Evolutionary conservation across 257 asterid species (phyloP).

Genomic region (Solanum okadae): DNA sequence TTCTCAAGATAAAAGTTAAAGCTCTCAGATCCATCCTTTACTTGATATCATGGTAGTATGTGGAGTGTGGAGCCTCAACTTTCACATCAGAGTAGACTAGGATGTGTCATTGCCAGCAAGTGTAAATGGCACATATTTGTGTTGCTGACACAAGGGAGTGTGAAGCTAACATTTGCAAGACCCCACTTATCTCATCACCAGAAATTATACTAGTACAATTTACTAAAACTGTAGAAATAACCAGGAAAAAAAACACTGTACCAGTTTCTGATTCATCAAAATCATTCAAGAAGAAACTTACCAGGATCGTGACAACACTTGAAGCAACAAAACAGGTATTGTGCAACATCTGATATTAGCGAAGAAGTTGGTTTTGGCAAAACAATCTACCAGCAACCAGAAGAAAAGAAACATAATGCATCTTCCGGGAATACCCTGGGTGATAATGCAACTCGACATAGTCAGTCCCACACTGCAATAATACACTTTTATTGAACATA

Average conservation of each 20-base stretch:
- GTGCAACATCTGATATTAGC: neutral
- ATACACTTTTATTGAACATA: neutral
- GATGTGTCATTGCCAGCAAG: neutral
- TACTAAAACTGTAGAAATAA: neutral
- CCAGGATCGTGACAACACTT: neutral
- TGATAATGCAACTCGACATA: neutral
- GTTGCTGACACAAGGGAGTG: neutral
- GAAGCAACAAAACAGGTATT: neutral
- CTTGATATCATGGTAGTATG: neutral
- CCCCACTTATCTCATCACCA: neutral
- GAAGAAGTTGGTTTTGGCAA: neutral
- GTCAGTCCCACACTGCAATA: neutral
- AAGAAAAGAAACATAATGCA: neutral
- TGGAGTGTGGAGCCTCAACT: neutral
- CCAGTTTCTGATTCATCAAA: neutral
- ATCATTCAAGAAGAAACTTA: neutral
- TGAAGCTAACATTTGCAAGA: neutral
- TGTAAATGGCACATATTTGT: neutral
- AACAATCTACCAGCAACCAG: neutral
- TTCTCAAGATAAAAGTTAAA: neutral
- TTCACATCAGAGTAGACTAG: neutral
- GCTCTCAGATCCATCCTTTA: neutral
- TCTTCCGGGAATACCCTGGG: neutral
- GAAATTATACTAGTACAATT: neutral
- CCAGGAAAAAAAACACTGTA: neutral